Evolutionary conservation across 495 filamentous ascomycete species (phyloP).

Genomic region (Aspergillus biplanus): DNA sequence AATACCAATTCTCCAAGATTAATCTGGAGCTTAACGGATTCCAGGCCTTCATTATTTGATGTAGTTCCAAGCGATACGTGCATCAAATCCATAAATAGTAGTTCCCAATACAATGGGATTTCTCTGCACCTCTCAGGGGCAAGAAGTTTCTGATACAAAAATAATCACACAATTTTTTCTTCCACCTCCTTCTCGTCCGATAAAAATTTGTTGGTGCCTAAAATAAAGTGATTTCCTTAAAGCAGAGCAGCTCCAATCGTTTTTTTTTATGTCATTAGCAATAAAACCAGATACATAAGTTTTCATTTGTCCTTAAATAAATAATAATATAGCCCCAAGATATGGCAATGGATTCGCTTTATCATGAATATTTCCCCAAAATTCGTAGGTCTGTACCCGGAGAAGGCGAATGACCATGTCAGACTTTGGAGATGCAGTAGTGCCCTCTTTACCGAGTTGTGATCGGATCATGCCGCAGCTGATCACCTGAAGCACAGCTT

Average conservation of each 20-base stretch:
- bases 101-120: neutral
- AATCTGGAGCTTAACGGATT: neutral
- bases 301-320: neutral
- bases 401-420: conserved; percentile 14
- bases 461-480: conserved; percentile 3
- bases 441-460: neutral
- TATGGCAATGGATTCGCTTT: neutral
- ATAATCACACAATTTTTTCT: no score
- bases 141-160: no score
- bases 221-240: no score
- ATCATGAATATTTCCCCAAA: neutral
- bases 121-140: no score
- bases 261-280: no score
- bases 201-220: no score
- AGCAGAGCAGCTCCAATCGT: no score
- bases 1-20: neutral
- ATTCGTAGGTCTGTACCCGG: neutral
- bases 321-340: conserved; percentile 10
- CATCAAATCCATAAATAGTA: neutral
- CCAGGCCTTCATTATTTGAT: neutral
- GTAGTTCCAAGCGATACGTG: no score
- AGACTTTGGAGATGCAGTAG: conserved; percentile 9
- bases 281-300: no score
- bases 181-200: no score
- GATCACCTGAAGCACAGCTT: conserved; percentile 13